Evolutionary conservation across 768 basidiomycete species (phyloP), one percentile per base, ranked within the genome.

Genomic region (Cystofilobasidium bisporidii): DNA sequence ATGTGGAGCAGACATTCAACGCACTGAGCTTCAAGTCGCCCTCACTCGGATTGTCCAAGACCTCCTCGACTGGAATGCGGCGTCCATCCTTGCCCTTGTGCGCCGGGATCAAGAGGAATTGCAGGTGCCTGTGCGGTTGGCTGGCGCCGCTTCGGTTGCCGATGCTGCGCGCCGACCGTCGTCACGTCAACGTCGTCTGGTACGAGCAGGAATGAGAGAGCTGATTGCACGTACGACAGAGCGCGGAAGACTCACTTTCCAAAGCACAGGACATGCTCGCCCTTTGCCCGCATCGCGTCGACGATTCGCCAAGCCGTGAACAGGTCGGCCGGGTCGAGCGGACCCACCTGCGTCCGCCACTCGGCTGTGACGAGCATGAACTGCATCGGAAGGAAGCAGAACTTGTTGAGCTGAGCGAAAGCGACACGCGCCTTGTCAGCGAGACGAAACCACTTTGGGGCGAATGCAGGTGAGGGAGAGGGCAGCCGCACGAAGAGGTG

Each of bases 341-440:
- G 41, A 3, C 61, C 67, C 8, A 17, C 26, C 30, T 68, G 67
- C 18, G 55, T 22, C 3, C 55, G 55, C 67, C 67, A 68, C 32
- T 61, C 20, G 30, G 56, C 40, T 3, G 67, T 63, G 5, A 63
- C 53, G 33, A 68, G 48, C 15, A 68, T 61, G 32, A 68, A 68
- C 43, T 68, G 67, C 61, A 58, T 43, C 14, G 67, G 67, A 4
- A 68, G 38, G 53, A 68, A 58, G 32, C 61, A 57, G 45, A 63
- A 68, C 56, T 68, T 68, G 67, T 68, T 68, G 22, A 68, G 43
- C 62, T 63, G 62, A n/a, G n/a, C n/a, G n/a, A n/a, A n/a, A n/a
- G n/a, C n/a, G n/a, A n/a, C n/a, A n/a, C n/a, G n/a, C n/a, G n/a
- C n/a, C n/a, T n/a, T n/a, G n/a, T n/a, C n/a, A n/a, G n/a, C n/a